These are phyloP conservation scores for Sarocladium strictum DNA, from an alignment of 2,329 filamentous ascomycete species.

Conservation along the genomic window DNA sequence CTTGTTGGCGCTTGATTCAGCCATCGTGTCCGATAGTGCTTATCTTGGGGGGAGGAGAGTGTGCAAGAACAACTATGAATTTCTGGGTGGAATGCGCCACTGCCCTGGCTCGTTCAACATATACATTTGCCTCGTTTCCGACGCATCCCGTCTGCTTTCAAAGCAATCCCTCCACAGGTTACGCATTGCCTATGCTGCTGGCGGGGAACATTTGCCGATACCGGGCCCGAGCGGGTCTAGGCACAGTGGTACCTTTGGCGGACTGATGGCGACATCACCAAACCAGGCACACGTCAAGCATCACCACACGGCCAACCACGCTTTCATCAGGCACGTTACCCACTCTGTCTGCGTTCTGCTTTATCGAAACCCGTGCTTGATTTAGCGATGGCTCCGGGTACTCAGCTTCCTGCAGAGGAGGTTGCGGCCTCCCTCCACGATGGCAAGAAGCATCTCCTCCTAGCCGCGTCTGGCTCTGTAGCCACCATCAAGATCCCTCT, in stretches of 20 bases:
- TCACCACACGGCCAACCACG: too few species aligned
- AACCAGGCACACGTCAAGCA: too few species aligned
- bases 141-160: too few species aligned
- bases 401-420: slow-evolving; percentile 17
- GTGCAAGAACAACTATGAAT: too few species aligned
- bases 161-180: not conserved
- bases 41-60: too few species aligned
- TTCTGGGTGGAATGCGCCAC: too few species aligned
- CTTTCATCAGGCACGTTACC: too few species aligned
- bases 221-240: not conserved
- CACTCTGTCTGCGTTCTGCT: too few species aligned
- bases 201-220: not conserved
- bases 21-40: too few species aligned
- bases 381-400: not conserved
- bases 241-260: not conserved
- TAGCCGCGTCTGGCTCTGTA: slow-evolving; percentile 51
- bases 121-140: too few species aligned
- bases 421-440: slow-evolving; percentile 29
- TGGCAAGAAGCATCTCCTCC: slow-evolving; percentile 35
- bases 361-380: too few species aligned
- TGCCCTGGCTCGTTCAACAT: too few species aligned
- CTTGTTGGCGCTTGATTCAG: slow-evolving; percentile 20
- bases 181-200: not conserved
- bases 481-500: slow-evolving; percentile 78
- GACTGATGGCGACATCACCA: not conserved